phyloP scores from a whole-genome alignment of 2,329 filamentous ascomycete species.

The Trichoderma sp. region DNA sequence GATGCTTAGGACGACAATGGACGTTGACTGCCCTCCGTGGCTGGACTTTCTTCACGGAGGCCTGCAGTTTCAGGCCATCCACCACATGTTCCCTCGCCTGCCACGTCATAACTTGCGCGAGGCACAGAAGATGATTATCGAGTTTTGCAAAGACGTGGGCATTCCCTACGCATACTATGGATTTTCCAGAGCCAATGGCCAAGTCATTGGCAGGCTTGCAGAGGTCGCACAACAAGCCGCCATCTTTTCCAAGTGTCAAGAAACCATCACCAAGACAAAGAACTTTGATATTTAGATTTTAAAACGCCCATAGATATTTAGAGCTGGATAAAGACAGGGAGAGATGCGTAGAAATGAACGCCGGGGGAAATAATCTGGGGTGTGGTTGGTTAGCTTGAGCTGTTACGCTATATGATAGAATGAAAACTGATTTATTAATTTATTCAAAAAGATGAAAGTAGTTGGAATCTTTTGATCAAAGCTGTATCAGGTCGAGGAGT shows the following conservation, averaged over 20 bases:
- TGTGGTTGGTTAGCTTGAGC: background rate
- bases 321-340: background rate
- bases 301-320: background rate
- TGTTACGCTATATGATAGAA: background rate
- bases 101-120: constrained; percentile 69
- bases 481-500: background rate
- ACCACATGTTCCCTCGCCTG: constrained; percentile 70
- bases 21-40: constrained; percentile 73
- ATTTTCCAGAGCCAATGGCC: constrained; percentile 26
- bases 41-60: constrained; percentile 74
- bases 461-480: background rate
- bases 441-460: background rate
- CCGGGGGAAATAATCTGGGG: background rate
- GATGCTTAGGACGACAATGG: constrained; percentile 73
- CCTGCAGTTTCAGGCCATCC: constrained; percentile 72
- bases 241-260: constrained; percentile 28
- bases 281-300: background rate
- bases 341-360: background rate
- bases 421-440: background rate
- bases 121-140: constrained; percentile 49
- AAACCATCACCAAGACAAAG: background rate
- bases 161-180: constrained; percentile 29
- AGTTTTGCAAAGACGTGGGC: constrained; percentile 29
- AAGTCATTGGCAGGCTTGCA: constrained; percentile 29
- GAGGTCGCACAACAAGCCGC: constrained; percentile 29